Percentiles rank a stretch among this genome's conserved stretches.
phyloP scores from a whole-genome alignment of 257 asterid species.

The Marsdenia floribunda region DNA sequence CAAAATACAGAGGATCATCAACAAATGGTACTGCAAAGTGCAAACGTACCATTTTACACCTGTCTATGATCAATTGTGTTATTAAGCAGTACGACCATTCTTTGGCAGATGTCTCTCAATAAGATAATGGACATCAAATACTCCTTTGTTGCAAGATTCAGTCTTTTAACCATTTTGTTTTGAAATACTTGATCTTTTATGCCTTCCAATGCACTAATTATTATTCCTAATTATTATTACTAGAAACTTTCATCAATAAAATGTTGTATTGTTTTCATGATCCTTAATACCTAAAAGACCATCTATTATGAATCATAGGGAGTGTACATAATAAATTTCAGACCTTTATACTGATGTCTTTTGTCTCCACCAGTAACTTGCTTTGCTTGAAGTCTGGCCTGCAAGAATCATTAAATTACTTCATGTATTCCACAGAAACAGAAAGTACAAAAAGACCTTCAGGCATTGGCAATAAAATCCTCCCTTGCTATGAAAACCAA shows the following conservation, averaged over 20 bases:
- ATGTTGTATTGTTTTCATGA: too few species aligned
- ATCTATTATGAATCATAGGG: too few species aligned
- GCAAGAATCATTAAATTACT: slow-evolving; percentile 26
- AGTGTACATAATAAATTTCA: slow-evolving; percentile 8
- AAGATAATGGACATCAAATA: too few species aligned
- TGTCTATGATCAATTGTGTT: not conserved
- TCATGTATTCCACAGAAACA: not conserved
- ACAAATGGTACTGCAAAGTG: not conserved
- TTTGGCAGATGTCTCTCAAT: too few species aligned
- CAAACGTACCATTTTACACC: not conserved
- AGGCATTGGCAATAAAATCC: not conserved
- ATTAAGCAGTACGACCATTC: too few species aligned
- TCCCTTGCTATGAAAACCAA: slow-evolving; percentile 6
- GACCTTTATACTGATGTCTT: slow-evolving; percentile 81
- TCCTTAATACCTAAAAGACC: too few species aligned
- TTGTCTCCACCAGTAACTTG: slow-evolving; percentile 60
- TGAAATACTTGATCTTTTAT: too few species aligned
- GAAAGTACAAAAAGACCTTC: slow-evolving; percentile 12
- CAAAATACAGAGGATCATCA: not conserved
- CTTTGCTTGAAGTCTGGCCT: slow-evolving; percentile 97
- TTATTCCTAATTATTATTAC: too few species aligned
- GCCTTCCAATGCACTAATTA: too few species aligned
- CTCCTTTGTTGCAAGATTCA: too few species aligned
- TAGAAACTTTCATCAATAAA: too few species aligned
- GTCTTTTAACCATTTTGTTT: too few species aligned